These are phyloP conservation scores for Arachnomyces sp. DNA, from an alignment of 2,329 filamentous ascomycete genomes.

Conservation along the genomic window DNA sequence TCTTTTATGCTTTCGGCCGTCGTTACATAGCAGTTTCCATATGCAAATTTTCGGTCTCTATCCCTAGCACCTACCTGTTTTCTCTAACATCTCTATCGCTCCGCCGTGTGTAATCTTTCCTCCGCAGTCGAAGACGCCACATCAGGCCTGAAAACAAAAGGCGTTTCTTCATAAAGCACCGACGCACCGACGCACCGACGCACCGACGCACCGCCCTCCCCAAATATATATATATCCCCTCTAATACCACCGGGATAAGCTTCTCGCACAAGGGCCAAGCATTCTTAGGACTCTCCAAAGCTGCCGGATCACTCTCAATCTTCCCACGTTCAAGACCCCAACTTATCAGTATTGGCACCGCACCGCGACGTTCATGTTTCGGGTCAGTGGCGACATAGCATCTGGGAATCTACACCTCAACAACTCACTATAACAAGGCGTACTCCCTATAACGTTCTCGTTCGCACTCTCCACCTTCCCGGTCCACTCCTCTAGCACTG, in stretches of 20 bases:
- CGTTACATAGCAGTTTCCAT: no score
- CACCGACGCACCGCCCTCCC: constrained; percentile 5
- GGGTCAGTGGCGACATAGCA: constrained; percentile 15
- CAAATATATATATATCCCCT: no score
- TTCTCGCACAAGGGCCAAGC: constrained; percentile 10
- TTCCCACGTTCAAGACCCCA: constrained; percentile 13
- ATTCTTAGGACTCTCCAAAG: constrained; percentile 10
- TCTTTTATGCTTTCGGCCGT: no score
- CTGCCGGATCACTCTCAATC: constrained; percentile 7
- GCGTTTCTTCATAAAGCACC: constrained; percentile 12
- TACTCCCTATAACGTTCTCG: constrained; percentile 3
- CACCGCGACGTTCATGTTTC: constrained; percentile 13
- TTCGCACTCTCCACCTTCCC: constrained; percentile 8
- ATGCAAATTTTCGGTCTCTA: no score
- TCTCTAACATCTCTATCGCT: no score
- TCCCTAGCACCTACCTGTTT: no score
- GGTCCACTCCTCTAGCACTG: constrained; percentile 11
- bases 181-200: constrained; percentile 6
- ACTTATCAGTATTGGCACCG: constrained; percentile 10
- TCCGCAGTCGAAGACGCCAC: no score
- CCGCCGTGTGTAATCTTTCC: no score
- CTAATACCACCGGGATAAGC: no score
- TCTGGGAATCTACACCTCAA: no score
- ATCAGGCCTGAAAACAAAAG: constrained; percentile 10
- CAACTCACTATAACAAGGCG: constrained; percentile 9